phyloP scores from a whole-genome alignment of 306 rosid species.

The Argentina anserina region DNA sequence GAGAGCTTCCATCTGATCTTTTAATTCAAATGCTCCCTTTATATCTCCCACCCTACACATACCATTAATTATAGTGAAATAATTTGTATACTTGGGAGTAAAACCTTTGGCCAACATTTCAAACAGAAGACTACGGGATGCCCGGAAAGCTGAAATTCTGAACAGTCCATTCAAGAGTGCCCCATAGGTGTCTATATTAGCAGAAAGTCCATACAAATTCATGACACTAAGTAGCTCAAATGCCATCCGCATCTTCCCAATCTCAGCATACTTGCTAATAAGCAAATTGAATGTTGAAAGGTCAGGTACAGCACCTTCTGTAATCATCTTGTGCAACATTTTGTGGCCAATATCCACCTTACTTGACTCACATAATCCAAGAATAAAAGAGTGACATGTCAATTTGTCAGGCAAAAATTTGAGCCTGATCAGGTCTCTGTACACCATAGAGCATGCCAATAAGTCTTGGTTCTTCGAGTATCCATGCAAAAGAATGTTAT shows the following conservation, averaged over 20 bases:
- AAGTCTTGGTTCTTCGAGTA: constrained; percentile 48
- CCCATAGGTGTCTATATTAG: constrained; percentile 42
- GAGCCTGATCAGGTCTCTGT: constrained; percentile 33
- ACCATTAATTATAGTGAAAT: constrained; percentile 55
- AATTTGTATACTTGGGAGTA: constrained; percentile 51
- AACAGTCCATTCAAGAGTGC: constrained; percentile 52
- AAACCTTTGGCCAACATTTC: constrained; percentile 56
- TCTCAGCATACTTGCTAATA: constrained; percentile 53
- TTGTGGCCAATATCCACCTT: constrained; percentile 59
- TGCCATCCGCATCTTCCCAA: constrained; percentile 43
- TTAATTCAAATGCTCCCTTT: constrained; percentile 53
- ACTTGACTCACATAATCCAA: constrained; percentile 48
- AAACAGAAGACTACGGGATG: constrained; percentile 45
- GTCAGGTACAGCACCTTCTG: constrained; percentile 49
- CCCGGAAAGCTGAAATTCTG: constrained; percentile 39
- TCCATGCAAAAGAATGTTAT: constrained; percentile 71
- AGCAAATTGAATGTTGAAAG: constrained; percentile 54
- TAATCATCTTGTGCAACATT: constrained; percentile 45
- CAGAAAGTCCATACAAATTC: constrained; percentile 37
- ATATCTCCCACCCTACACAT: constrained; percentile 72
- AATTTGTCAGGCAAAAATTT: constrained; percentile 50
- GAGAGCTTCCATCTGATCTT: constrained; percentile 54
- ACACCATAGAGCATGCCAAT: constrained; percentile 40
- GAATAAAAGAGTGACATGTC: constrained; percentile 65
- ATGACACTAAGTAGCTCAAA: constrained; percentile 45